Conservation (phyloP, 2,329 filamentous ascomycete genomes). For the Aspergillus sp. region DNA sequence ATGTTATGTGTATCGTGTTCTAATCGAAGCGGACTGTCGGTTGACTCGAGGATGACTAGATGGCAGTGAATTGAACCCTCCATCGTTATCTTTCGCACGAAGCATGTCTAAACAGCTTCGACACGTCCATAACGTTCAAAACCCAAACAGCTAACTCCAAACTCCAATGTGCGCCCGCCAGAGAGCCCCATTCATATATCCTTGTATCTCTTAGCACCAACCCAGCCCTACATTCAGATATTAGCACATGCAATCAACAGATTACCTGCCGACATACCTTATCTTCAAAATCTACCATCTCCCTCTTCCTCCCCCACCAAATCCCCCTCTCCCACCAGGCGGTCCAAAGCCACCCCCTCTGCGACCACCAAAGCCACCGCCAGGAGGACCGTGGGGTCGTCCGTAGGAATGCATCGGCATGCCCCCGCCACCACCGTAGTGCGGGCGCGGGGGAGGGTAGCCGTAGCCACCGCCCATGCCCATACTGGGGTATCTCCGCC, state of each 20-base stretch:
- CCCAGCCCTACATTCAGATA: background rate
- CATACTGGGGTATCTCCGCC: background rate
- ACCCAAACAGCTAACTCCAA: too few species aligned
- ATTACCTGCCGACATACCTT: background rate
- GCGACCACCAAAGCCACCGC: background rate
- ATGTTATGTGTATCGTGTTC: too few species aligned
- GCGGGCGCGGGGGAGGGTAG: background rate
- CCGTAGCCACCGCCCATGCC: background rate
- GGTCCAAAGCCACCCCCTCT: background rate
- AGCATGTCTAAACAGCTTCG: too few species aligned
- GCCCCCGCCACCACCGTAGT: background rate
- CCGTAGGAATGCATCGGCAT: conserved; percentile 5
- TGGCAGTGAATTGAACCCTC: too few species aligned
- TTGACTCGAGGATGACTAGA: too few species aligned
- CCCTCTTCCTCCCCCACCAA: background rate
- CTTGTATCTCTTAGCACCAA: too few species aligned
- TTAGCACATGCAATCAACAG: background rate
- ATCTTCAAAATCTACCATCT: background rate
- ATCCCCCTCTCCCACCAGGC: background rate
- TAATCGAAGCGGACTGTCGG: too few species aligned
- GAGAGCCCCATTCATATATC: too few species aligned
- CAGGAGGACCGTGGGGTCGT: background rate
- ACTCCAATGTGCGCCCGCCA: too few species aligned
- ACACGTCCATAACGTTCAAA: too few species aligned
- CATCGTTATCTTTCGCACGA: too few species aligned